Conservation (phyloP, 1,139 yeast species). For the Candida tetrigidarum region DNA sequence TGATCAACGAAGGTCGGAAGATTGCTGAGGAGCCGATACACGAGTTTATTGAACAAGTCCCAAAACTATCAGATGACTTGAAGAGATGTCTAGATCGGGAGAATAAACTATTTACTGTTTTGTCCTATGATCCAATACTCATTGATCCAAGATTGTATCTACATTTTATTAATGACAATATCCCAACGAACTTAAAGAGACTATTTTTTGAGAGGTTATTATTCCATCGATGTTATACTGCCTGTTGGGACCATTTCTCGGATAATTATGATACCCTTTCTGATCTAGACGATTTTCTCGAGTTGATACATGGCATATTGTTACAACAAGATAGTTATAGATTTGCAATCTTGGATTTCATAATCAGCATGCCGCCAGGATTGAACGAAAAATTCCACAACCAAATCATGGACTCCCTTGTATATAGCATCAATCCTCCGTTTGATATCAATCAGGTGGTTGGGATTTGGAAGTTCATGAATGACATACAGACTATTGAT, state of each 20-base stretch:
- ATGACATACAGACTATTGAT: conserved; percentile 3
- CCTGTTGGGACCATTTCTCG: conserved; percentile 35
- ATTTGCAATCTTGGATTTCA: conserved; percentile 15
- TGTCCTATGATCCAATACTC: conserved; percentile 37
- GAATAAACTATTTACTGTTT: conserved; percentile 31
- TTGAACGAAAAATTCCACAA: conserved; percentile 11
- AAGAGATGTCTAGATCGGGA: conserved; percentile 28
- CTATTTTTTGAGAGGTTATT: conserved; percentile 32
- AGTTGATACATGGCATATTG: conserved; percentile 13
- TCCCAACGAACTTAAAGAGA: conserved; percentile 17
- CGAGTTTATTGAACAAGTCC: conserved; percentile 18
- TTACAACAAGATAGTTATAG: conserved; percentile 5
- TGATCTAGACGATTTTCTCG: conserved; percentile 44
- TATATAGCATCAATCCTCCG: conserved; percentile 7
- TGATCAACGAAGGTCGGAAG: conserved; percentile 10
- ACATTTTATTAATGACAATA: conserved; percentile 19
- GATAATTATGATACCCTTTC: conserved; percentile 33
- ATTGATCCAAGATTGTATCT: conserved; percentile 36
- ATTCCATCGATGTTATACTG: conserved; percentile 34
- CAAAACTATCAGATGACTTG: conserved; percentile 19
- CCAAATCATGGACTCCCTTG: conserved; percentile 13
- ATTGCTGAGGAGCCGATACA: conserved; percentile 8
- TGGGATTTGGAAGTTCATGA: conserved; percentile 6
- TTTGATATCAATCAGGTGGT: conserved; percentile 8
- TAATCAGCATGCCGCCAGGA: conserved; percentile 14